Conservation (phyloP, 116 monocot species). For the Phalaenopsis hybrid region DNA sequence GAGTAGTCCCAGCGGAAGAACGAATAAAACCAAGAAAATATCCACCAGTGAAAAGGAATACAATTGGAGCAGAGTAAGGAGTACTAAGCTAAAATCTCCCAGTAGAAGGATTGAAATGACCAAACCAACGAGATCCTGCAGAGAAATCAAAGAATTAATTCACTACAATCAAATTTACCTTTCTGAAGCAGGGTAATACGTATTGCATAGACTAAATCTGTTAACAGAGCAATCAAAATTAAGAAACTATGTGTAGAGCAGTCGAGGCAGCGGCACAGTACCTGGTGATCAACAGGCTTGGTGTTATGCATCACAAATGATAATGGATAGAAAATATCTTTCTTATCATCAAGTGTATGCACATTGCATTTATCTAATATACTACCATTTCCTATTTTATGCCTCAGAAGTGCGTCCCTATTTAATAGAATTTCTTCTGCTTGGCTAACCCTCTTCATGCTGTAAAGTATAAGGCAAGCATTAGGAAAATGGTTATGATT, state of each 20-base stretch:
- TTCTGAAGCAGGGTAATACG: not conserved
- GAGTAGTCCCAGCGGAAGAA: constrained; percentile 90
- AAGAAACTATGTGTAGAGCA: not conserved
- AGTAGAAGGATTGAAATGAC: constrained; percentile 87
- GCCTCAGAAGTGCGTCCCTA: constrained; percentile 27
- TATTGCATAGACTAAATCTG: not conserved
- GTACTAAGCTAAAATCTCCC: constrained; percentile 91
- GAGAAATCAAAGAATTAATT: not conserved
- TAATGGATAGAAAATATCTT: constrained; percentile 67
- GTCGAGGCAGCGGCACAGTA: constrained; percentile 9
- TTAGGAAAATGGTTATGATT: not conserved
- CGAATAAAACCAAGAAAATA: constrained; percentile 79
- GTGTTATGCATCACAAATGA: constrained; percentile 77
- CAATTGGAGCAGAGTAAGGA: constrained; percentile 90
- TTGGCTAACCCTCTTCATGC: constrained; percentile 26
- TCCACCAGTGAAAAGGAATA: constrained; percentile 90
- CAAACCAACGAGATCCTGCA: constrained; percentile 95
- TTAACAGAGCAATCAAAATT: not conserved
- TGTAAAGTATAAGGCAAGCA: not conserved
- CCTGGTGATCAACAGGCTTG: constrained; percentile 94
- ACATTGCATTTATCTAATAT: constrained; percentile 49
- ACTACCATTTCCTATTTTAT: constrained; percentile 62
- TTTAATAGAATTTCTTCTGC: constrained; percentile 24
- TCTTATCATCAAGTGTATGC: constrained; percentile 55
- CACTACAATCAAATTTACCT: not conserved